Conservation (phyloP, 805 yeast species). For the Ogataea nitratoaversa region DNA sequence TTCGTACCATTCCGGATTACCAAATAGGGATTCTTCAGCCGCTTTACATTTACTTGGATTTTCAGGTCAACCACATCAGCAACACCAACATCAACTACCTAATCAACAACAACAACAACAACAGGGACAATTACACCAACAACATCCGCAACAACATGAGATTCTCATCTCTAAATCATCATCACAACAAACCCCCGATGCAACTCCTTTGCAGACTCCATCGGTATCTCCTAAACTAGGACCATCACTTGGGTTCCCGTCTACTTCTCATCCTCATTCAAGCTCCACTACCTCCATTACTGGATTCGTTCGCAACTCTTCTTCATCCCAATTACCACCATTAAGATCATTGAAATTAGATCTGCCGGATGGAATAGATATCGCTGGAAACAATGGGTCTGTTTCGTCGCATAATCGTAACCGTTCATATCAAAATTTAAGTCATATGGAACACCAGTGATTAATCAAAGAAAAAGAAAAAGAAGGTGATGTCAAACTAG, state of each 20-base stretch:
- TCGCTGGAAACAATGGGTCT: slow-evolving; percentile 19
- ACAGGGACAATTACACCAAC: too few species aligned
- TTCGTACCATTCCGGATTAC: slow-evolving; percentile 13
- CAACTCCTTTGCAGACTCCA: slow-evolving; percentile 34
- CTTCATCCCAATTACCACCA: slow-evolving; percentile 38
- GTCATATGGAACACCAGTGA: neutral
- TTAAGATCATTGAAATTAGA: slow-evolving; percentile 47
- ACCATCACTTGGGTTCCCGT: slow-evolving; percentile 7
- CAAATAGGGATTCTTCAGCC: slow-evolving; percentile 25
- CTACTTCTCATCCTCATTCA: neutral
- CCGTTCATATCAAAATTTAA: neutral
- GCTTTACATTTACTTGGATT: slow-evolving; percentile 29
- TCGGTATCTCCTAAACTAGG: slow-evolving; percentile 33
- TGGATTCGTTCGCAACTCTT: neutral
- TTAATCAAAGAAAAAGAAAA: too few species aligned
- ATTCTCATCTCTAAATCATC: slow-evolving; percentile 1
- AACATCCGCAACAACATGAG: neutral
- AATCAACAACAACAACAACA: slow-evolving; percentile 1
- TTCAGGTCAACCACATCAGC: slow-evolving; percentile 11
- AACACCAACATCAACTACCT: neutral
- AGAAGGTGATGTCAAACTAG: too few species aligned
- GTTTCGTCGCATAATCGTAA: neutral
- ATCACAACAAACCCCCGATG: slow-evolving; percentile 26
- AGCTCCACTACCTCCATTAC: neutral
- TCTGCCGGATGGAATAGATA: slow-evolving; percentile 37